Base-by-base conservation (phyloP, 1,284 basidiomycete species). In the Fistulinella cinereoalba region DNA sequence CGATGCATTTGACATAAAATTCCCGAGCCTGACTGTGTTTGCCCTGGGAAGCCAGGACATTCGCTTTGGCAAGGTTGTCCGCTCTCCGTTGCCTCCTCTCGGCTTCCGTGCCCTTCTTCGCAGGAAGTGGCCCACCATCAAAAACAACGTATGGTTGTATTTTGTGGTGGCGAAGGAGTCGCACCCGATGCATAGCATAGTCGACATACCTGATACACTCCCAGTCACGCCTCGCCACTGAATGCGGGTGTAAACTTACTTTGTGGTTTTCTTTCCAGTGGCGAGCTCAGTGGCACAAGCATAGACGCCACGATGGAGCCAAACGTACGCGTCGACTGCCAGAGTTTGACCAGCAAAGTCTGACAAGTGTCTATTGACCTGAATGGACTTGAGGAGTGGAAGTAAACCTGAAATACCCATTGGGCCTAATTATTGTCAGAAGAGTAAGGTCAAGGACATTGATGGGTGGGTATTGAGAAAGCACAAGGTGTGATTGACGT, bases 391-490 rank as follows among this genome's bases (percentile, higher is more conserved):
- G 58, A 99, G 80, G 25, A 96, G 78, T 22, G 94, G 92, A 27
- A 99, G 72, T 29, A 99, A 80, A n/a, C 96, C 96, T 52, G 85
- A 80, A 51, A 99, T 97, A 36, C 95, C 96, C 93, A 96, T 96
- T 5, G 27, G 12, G 16, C 0, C 15, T 23, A 13, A 12, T 27
- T 13, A 16, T 10, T 41, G 38, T 43, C 28, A 46, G 36, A 25
- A 33, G 21, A 32, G 4, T 11, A 18, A 15, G 23, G 16, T 27
- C 18, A 25, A 37, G 8, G 9, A 37, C 43, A 52, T 46, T 16
- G 33, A 56, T 29, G 37, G 19, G n/a, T 15, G 33, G 7, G 19
- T 34, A 34, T 34, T 12, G 25, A 7, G 7, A 27, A 27, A 27
- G 25, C 25, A 27, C 25, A 27, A 27, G 18, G 16, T n/a, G 4